Conservation (phyloP, 164 flowering plant genomes). For the Umbellularia californica region DNA sequence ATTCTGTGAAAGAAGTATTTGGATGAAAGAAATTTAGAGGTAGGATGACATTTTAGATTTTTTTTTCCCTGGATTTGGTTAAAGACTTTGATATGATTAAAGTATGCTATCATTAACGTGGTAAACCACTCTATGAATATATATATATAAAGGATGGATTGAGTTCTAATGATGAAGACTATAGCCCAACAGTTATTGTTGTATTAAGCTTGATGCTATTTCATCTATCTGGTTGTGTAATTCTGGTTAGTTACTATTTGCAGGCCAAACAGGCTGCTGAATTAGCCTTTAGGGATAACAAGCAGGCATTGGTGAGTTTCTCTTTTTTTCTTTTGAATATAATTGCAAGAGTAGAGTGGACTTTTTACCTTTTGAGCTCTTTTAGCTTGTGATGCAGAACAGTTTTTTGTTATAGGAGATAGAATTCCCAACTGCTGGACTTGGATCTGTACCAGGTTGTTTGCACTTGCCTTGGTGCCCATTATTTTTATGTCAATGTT, state of each 20-base stretch:
- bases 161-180: too few species aligned
- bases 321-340: neutral
- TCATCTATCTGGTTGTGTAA: neutral
- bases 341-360: neutral
- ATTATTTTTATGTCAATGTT: neutral
- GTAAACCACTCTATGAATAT: too few species aligned
- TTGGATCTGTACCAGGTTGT: slow-evolving; percentile 86
- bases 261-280: slow-evolving; percentile 80
- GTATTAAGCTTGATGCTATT: neutral
- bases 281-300: slow-evolving; percentile 59
- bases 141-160: too few species aligned
- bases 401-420: slow-evolving; percentile 62
- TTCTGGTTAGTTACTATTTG: slow-evolving; percentile 7
- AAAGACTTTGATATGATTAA: neutral
- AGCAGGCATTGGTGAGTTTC: slow-evolving; percentile 68
- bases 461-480: neutral
- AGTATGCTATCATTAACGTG: neutral
- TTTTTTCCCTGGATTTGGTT: neutral
- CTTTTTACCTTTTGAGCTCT: neutral
- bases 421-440: slow-evolving; percentile 93
- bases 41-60: neutral
- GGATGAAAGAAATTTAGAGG: neutral
- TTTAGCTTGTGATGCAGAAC: slow-evolving; percentile 21
- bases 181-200: neutral
- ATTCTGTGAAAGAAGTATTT: neutral